These are phyloP conservation scores for Conticribra guillardii DNA, from an alignment of 108 stramenopile genomes.

Conservation along the genomic window DNA sequence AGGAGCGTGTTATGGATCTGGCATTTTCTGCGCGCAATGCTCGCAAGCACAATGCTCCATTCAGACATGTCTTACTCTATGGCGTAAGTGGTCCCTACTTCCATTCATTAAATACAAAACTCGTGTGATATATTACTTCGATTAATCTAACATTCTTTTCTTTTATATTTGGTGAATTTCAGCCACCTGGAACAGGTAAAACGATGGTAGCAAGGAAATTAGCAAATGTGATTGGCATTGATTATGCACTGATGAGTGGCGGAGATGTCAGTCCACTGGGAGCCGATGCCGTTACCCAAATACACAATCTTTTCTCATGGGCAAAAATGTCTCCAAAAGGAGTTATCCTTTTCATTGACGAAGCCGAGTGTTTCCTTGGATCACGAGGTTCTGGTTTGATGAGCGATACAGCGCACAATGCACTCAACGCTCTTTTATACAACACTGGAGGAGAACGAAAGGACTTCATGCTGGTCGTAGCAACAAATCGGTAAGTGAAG, in stretches of 20 bases:
- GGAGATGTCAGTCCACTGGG: slow-evolving; percentile 89
- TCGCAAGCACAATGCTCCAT: slow-evolving; percentile 68
- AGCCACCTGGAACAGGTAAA: slow-evolving; percentile 81
- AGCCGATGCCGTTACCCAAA: slow-evolving; percentile 81
- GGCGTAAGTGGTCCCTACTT: not conserved
- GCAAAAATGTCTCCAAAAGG: slow-evolving; percentile 67
- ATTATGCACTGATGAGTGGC: slow-evolving; percentile 88
- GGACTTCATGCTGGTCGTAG: slow-evolving; percentile 86
- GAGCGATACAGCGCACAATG: slow-evolving; percentile 69
- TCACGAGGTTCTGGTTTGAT: slow-evolving; percentile 48
- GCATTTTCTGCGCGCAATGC: slow-evolving; percentile 75
- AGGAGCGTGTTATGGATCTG: slow-evolving; percentile 65
- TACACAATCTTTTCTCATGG: slow-evolving; percentile 82
- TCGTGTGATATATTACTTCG: not conserved
- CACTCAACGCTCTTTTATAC: slow-evolving; percentile 82
- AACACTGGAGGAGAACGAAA: slow-evolving; percentile 78
- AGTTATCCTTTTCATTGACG: slow-evolving; percentile 85
- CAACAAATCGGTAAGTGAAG: slow-evolving; percentile 62
- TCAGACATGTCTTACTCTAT: slow-evolving; percentile 70
- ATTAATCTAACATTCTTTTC: no score
- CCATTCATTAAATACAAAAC: not conserved
- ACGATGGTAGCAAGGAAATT: slow-evolving; percentile 71
- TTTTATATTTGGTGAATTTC: no score
- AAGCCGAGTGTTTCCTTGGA: slow-evolving; percentile 86
- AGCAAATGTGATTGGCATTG: slow-evolving; percentile 70